Conservation (phyloP, 345 rosid genomes). For the Populus euphratica region DNA sequence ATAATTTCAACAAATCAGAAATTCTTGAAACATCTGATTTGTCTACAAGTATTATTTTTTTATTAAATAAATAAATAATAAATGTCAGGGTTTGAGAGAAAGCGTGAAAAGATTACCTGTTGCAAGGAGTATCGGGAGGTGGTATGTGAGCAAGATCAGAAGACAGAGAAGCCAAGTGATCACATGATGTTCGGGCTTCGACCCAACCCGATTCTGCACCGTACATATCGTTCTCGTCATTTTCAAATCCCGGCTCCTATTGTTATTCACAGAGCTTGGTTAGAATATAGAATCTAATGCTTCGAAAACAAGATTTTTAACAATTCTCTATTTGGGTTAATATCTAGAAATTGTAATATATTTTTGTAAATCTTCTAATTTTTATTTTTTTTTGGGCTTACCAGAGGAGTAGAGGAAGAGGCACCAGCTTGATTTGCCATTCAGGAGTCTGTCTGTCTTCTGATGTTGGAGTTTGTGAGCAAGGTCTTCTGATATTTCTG, state of each 20-base stretch:
- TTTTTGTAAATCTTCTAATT: no score
- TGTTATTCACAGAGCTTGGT: background rate
- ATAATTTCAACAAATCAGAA: background rate
- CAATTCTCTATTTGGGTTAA: background rate
- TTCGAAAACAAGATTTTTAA: background rate
- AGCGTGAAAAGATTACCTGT: constrained; percentile 35
- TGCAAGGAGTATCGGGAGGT: constrained; percentile 61
- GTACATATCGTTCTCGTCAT: constrained; percentile 34
- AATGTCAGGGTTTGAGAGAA: background rate
- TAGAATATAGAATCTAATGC: background rate
- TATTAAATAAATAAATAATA: background rate
- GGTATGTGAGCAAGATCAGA: constrained; percentile 66
- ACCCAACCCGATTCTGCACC: constrained; percentile 93
- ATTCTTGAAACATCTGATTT: no score
- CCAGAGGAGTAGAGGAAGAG: constrained; percentile 14
- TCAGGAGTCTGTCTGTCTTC: background rate
- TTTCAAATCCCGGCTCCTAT: constrained; percentile 33
- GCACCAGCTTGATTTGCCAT: constrained; percentile 14
- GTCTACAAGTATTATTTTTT: background rate
- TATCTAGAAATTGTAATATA: no score
- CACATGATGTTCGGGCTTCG: constrained; percentile 70
- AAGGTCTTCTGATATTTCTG: background rate
- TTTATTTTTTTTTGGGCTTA: background rate
- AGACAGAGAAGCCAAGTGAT: constrained; percentile 63
- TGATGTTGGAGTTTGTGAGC: background rate